Conservation (phyloP, 345 rosid species). For the Camelina sativa region DNA sequence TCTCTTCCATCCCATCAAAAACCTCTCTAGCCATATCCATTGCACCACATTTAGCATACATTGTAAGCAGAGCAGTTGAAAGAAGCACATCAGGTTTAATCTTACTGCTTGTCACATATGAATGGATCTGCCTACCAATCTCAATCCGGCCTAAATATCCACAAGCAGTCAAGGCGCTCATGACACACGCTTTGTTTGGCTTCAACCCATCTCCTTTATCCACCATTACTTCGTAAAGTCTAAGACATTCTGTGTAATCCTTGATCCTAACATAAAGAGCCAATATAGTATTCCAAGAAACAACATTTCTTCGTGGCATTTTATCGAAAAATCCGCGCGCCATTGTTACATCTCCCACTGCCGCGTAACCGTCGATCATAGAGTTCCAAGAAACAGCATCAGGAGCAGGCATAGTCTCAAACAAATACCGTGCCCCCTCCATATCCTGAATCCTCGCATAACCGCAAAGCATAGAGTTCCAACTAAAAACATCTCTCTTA, state of each 20-base stretch:
- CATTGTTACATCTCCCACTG: slow-evolving; percentile 44
- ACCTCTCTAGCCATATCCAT: slow-evolving; percentile 51
- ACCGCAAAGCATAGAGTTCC: slow-evolving; percentile 74
- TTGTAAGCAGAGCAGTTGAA: slow-evolving; percentile 65
- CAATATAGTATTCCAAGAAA: slow-evolving; percentile 65
- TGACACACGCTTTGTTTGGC: slow-evolving; percentile 62
- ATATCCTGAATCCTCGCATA: slow-evolving; percentile 48
- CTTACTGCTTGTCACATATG: slow-evolving; percentile 41
- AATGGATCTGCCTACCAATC: slow-evolving; percentile 57
- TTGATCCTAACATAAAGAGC: slow-evolving; percentile 59
- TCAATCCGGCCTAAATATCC: slow-evolving; percentile 54
- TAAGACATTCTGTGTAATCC: slow-evolving; percentile 55
- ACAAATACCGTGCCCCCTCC: slow-evolving; percentile 52
- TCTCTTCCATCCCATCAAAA: slow-evolving; percentile 51
- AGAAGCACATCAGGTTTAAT: slow-evolving; percentile 55
- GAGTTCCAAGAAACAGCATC: slow-evolving; percentile 67
- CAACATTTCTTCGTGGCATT: slow-evolving; percentile 58
- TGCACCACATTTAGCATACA: slow-evolving; percentile 52
- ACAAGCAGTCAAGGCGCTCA: slow-evolving; percentile 65
- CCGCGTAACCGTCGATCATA: slow-evolving; percentile 63
- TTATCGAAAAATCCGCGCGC: slow-evolving; percentile 52
- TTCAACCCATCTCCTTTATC: slow-evolving; percentile 46
- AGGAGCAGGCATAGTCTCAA: slow-evolving; percentile 51
- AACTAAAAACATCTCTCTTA: slow-evolving; percentile 56
- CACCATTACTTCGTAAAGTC: slow-evolving; percentile 64